Evolutionary conservation across 1,284 basidiomycete species (phyloP).

Genomic region (Malassezia caprae): DNA sequence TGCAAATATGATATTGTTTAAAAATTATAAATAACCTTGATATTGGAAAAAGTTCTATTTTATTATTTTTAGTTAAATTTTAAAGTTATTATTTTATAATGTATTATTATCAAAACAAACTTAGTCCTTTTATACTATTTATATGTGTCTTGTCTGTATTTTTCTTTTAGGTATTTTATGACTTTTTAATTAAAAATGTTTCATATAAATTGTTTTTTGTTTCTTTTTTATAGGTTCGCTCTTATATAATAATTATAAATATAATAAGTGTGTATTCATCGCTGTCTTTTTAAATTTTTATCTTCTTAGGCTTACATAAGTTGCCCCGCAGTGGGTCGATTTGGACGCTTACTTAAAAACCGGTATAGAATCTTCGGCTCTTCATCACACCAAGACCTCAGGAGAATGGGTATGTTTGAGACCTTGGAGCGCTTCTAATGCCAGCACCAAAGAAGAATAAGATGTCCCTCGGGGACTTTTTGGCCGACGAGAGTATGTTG

Average conservation of each 20-base stretch:
- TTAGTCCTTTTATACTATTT: too few species aligned
- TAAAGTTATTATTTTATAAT: too few species aligned
- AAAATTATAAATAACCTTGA: too few species aligned
- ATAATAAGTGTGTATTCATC: not conserved
- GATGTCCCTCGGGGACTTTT: constrained; percentile 43
- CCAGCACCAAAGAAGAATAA: constrained; percentile 42
- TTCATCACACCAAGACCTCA: not conserved
- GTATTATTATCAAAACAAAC: too few species aligned
- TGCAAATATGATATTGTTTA: too few species aligned
- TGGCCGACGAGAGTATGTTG: constrained; percentile 35
- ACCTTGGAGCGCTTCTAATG: not conserved
- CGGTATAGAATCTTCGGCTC: not conserved
- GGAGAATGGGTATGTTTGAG: not conserved
- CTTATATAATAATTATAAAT: constrained; percentile 4
- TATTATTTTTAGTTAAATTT: too few species aligned
- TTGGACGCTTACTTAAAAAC: not conserved
- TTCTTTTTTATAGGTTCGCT: too few species aligned
- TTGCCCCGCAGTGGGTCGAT: not conserved
- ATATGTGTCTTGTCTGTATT: too few species aligned
- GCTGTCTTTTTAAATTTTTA: not conserved
- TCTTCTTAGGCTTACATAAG: not conserved
- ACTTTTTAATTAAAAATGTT: too few species aligned
- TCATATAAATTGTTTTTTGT: too few species aligned
- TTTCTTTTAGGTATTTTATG: too few species aligned
- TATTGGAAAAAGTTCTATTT: too few species aligned